These are phyloP conservation scores for Agapanthus africanus DNA, from an alignment of 106 monocot genomes.

Conservation along the genomic window DNA sequence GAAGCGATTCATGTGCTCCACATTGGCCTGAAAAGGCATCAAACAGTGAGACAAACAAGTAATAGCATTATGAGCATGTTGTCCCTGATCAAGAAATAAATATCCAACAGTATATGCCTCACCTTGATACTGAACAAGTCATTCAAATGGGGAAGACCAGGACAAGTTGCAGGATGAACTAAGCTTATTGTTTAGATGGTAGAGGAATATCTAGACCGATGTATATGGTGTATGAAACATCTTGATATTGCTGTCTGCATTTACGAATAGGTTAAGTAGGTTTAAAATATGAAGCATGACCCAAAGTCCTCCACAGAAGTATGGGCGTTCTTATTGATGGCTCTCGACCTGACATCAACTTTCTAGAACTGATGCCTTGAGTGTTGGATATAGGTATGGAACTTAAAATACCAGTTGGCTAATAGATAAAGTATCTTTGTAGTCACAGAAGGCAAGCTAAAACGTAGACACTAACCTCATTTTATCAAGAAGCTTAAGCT, in stretches of 20 bases:
- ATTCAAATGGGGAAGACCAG: neutral
- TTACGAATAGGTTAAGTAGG: neutral
- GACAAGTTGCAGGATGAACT: neutral
- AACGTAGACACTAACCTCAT: too few relatives aligned
- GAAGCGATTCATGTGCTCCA: conserved; percentile 73
- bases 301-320: neutral
- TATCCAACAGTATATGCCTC: neutral
- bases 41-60: neutral
- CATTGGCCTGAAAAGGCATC: conserved; percentile 45
- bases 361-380: too few relatives aligned
- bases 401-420: too few relatives aligned
- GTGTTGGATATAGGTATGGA: too few relatives aligned
- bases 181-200: neutral
- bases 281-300: neutral
- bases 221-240: neutral
- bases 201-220: neutral
- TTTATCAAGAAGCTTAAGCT: too few relatives aligned
- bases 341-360: too few relatives aligned
- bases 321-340: too few relatives aligned
- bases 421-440: too few relatives aligned
- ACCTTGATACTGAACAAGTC: neutral
- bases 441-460: too few relatives aligned
- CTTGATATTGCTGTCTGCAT: neutral
- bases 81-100: neutral
- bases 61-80: neutral